Evolutionary conservation across 495 filamentous ascomycete species (phyloP).

Genomic region (Aspergillus avenaceus): DNA sequence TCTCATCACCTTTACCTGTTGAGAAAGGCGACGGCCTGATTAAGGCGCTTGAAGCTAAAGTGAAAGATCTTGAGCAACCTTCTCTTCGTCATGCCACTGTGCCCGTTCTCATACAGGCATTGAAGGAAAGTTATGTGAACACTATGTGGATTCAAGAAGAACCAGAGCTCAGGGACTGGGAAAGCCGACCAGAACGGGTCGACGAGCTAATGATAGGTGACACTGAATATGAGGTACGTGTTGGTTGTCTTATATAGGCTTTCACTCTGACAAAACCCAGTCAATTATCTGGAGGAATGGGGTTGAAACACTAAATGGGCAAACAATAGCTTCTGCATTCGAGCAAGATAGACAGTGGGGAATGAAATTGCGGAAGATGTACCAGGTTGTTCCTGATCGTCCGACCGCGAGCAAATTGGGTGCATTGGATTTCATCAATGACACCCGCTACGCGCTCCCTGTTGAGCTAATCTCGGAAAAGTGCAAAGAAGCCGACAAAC

Average conservation of each 20-base stretch:
- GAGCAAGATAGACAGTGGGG: constrained; percentile 25
- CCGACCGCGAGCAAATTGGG: constrained; percentile 37
- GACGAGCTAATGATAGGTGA: constrained; percentile 41
- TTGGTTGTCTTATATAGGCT: not conserved
- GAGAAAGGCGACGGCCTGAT: constrained; percentile 28
- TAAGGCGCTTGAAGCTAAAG: constrained; percentile 23
- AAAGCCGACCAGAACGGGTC: constrained; percentile 27
- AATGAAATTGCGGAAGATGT: constrained; percentile 30
- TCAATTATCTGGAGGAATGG: constrained; percentile 42
- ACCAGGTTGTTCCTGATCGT: constrained; percentile 30
- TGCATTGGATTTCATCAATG: constrained; percentile 33
- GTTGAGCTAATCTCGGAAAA: constrained; percentile 33
- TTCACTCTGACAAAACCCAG: constrained; percentile 9
- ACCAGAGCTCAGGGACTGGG: constrained; percentile 27
- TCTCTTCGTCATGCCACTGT: constrained; percentile 27
- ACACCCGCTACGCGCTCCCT: constrained; percentile 30
- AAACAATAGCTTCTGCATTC: constrained; percentile 29
- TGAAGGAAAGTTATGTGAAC: constrained; percentile 34
- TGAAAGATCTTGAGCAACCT: constrained; percentile 23
- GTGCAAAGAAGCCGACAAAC: constrained; percentile 21
- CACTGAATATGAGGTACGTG: constrained; percentile 34
- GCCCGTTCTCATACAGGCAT: constrained; percentile 21
- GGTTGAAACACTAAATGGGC: constrained; percentile 26
- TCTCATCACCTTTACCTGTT: constrained; percentile 31
- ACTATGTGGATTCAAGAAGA: constrained; percentile 40